Conservation (phyloP, 2,329 filamentous ascomycete genomes). For the Epichloe uncinata region DNA sequence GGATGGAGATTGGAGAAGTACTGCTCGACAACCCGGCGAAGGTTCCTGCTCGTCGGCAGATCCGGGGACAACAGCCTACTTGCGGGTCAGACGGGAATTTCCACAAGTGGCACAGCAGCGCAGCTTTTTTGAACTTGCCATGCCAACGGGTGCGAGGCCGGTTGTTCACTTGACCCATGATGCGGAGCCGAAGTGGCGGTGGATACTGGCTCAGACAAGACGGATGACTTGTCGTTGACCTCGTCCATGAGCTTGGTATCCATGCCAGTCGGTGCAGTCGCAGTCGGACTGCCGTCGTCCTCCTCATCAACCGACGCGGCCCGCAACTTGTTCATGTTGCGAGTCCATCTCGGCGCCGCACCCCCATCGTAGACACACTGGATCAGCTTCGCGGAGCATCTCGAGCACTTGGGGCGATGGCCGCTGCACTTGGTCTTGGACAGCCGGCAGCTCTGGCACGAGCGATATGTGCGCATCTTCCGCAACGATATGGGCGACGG, state of each 20-base stretch:
- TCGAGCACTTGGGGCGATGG: constrained; percentile 25
- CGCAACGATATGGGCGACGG: constrained; percentile 18
- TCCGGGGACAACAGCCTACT: constrained; percentile 20
- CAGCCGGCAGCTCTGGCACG: constrained; percentile 25
- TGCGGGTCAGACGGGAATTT: not conserved
- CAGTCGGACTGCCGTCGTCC: not conserved
- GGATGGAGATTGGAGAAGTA: constrained; percentile 27
- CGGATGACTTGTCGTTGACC: not conserved
- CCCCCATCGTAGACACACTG: constrained; percentile 27
- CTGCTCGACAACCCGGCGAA: constrained; percentile 23
- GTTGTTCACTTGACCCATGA: not conserved
- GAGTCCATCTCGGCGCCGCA: constrained; percentile 24
- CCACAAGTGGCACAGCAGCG: not conserved
- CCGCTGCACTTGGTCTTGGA: constrained; percentile 30
- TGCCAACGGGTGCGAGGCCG: constrained; percentile 1
- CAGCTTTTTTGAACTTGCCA: constrained; percentile 2
- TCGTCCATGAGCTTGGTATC: not conserved
- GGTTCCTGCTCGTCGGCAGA: constrained; percentile 20
- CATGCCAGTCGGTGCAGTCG: not conserved
- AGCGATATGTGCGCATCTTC: constrained; percentile 28
- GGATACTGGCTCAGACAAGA: not conserved
- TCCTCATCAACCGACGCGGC: not conserved
- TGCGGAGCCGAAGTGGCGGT: not conserved
- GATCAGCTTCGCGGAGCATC: constrained; percentile 20
- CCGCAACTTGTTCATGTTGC: constrained; percentile 15